phyloP scores from a whole-genome alignment of 1,139 yeast species.

The Debaryomyces sp. region DNA sequence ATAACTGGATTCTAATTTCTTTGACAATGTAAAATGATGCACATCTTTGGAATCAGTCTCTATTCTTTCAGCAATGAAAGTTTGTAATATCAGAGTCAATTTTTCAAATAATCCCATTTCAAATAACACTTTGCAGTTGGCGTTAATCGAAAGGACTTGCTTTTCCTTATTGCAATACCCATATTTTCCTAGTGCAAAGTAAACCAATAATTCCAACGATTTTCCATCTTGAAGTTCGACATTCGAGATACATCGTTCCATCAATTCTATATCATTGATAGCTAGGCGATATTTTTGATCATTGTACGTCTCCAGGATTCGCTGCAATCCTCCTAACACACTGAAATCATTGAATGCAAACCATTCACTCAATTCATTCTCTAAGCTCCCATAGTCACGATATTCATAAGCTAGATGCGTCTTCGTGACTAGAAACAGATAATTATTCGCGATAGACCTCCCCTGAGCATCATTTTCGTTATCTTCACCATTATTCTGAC shows the following conservation, averaged over 20 bases:
- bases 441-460: slow-evolving; percentile 10
- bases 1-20: slow-evolving; percentile 20
- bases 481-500: slow-evolving; percentile 14
- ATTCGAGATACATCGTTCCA: neutral
- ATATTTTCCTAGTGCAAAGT: slow-evolving; percentile 49
- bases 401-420: slow-evolving; percentile 50
- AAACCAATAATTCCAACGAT: slow-evolving; percentile 15
- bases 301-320: slow-evolving; percentile 15
- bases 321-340: slow-evolving; percentile 26
- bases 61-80: slow-evolving; percentile 1
- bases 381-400: slow-evolving; percentile 41
- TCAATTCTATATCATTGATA: slow-evolving; percentile 2
- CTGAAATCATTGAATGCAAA: slow-evolving; percentile 55
- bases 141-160: slow-evolving; percentile 38
- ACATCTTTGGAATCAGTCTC: neutral
- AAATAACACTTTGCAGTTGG: slow-evolving; percentile 19
- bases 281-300: slow-evolving; percentile 1
- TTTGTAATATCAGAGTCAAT: neutral
- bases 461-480: slow-evolving; percentile 7
- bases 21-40: slow-evolving; percentile 7
- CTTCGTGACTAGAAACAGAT: slow-evolving; percentile 37
- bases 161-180: slow-evolving; percentile 29
- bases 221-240: neutral
- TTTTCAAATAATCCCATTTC: slow-evolving; percentile 12
- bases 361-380: slow-evolving; percentile 64